These are phyloP conservation scores for Hypoxylon sp. DNA, from an alignment of 2,329 filamentous ascomycete genomes.

Conservation along the genomic window DNA sequence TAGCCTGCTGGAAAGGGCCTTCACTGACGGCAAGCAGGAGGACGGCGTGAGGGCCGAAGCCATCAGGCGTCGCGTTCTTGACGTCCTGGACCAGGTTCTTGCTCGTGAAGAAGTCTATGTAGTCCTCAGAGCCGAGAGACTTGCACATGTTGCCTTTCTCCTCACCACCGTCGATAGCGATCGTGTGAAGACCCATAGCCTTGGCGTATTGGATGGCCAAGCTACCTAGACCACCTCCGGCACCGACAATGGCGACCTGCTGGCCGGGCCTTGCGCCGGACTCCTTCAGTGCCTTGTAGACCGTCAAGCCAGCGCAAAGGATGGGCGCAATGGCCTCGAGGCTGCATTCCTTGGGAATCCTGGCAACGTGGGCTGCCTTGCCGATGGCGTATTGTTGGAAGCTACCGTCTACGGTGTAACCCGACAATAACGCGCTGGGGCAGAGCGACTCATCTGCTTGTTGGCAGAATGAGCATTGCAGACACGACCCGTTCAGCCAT, in stretches of 20 bases:
- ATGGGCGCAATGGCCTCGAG: constrained; percentile 84
- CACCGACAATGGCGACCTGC: constrained; percentile 85
- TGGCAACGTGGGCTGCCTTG: constrained; percentile 86
- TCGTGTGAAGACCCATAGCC: constrained; percentile 85
- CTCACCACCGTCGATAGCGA: constrained; percentile 85
- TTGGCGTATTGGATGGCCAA: constrained; percentile 89
- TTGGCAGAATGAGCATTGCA: constrained; percentile 86
- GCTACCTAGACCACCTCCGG: constrained; percentile 81
- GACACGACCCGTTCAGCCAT: constrained; percentile 91
- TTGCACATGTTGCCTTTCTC: constrained; percentile 82
- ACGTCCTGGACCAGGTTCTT: constrained; percentile 87
- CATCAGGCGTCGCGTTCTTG: constrained; percentile 81
- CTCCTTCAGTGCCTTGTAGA: constrained; percentile 93
- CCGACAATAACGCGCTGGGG: constrained; percentile 78
- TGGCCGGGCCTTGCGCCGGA: constrained; percentile 80
- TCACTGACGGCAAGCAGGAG: constrained; percentile 87
- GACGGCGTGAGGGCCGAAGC: constrained; percentile 87
- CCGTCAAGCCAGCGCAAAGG: constrained; percentile 87
- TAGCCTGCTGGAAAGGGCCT: constrained; percentile 95
- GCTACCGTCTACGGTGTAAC: constrained; percentile 91
- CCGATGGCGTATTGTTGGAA: constrained; percentile 95
- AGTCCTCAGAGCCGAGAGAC: constrained; percentile 77
- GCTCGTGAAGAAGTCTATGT: constrained; percentile 82
- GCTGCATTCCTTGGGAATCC: constrained; percentile 80
- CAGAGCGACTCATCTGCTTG: constrained; percentile 87